Percentiles rank a stretch among this genome's conserved stretches.
Conservation (phyloP, 176 grass and related monocot genomes). For the Ensete glaucum region DNA sequence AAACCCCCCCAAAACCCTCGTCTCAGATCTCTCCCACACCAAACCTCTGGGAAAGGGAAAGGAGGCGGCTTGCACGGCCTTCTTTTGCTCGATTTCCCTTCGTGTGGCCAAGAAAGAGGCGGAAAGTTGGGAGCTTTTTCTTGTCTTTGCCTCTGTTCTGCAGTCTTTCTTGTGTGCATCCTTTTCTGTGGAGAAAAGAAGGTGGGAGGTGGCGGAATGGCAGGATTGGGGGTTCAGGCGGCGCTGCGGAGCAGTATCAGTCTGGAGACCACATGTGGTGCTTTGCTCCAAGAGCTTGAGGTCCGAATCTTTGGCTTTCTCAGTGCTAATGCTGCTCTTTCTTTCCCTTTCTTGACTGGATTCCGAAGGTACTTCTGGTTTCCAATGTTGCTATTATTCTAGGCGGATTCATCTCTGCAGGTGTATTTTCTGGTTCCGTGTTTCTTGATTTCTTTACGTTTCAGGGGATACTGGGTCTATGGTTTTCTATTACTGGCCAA, state of each 20-base stretch:
- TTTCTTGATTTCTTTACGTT: conserved; percentile 17
- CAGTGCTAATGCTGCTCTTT: not conserved
- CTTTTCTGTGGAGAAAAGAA: conserved; percentile 2
- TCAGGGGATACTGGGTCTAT: not conserved
- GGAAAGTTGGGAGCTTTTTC: conserved; percentile 1
- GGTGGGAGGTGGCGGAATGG: conserved; percentile 43
- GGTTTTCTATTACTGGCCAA: not conserved
- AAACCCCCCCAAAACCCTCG: not conserved
- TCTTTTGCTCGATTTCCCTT: not conserved
- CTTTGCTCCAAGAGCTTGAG: conserved; percentile 84
- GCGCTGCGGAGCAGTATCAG: conserved; percentile 37
- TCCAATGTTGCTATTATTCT: not conserved
- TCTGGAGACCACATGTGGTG: conserved; percentile 64
- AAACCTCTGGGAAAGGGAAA: not conserved
- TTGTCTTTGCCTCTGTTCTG: not conserved
- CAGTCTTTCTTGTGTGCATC: conserved; percentile 11
- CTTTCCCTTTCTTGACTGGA: conserved; percentile 4
- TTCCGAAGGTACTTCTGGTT: not conserved
- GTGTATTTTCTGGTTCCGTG: conserved; percentile 13
- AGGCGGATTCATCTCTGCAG: not conserved
- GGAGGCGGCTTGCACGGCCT: not conserved
- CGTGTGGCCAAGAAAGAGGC: not conserved
- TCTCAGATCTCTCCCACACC: not conserved
- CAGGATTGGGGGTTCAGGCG: not conserved
- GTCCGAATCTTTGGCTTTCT: conserved; percentile 25